Percentiles rank a stretch among this genome's conserved stretches.
phyloP scores from a whole-genome alignment of 306 rosid genomes.

The Senna siamea region DNA sequence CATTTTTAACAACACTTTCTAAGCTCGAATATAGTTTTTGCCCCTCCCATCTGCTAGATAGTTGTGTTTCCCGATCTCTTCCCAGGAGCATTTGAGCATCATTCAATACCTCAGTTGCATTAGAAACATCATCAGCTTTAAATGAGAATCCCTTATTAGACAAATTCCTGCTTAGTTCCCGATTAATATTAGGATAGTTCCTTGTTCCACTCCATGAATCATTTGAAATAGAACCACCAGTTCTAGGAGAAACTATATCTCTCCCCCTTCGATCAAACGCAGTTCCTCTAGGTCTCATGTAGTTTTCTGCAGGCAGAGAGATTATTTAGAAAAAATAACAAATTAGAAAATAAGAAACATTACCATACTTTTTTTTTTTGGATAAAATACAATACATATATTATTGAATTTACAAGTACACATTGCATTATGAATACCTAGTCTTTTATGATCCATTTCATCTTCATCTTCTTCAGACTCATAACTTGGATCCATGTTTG shows the following conservation, averaged over 20 bases:
- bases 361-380: no score
- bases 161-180: slow-evolving; percentile 67
- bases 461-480: slow-evolving; percentile 95
- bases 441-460: slow-evolving; percentile 71
- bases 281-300: slow-evolving; percentile 68
- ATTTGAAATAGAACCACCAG: slow-evolving; percentile 59
- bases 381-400: not conserved
- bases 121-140: slow-evolving; percentile 65
- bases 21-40: slow-evolving; percentile 56
- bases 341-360: slow-evolving; percentile 3
- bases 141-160: slow-evolving; percentile 71
- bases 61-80: slow-evolving; percentile 76
- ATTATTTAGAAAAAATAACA: slow-evolving; percentile 19
- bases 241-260: slow-evolving; percentile 80
- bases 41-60: slow-evolving; percentile 69
- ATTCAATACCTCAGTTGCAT: slow-evolving; percentile 56
- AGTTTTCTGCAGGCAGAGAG: slow-evolving; percentile 66
- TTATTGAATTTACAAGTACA: slow-evolving; percentile 12
- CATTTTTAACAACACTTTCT: slow-evolving; percentile 57
- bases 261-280: slow-evolving; percentile 79
- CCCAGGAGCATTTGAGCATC: slow-evolving; percentile 67
- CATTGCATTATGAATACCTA: slow-evolving; percentile 45
- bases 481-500: slow-evolving; percentile 95
- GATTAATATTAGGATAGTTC: slow-evolving; percentile 60
- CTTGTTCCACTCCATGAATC: slow-evolving; percentile 83